phyloP scores from a whole-genome alignment of 352 stramenopile species.

The Globisporangium acanthophoron region DNA sequence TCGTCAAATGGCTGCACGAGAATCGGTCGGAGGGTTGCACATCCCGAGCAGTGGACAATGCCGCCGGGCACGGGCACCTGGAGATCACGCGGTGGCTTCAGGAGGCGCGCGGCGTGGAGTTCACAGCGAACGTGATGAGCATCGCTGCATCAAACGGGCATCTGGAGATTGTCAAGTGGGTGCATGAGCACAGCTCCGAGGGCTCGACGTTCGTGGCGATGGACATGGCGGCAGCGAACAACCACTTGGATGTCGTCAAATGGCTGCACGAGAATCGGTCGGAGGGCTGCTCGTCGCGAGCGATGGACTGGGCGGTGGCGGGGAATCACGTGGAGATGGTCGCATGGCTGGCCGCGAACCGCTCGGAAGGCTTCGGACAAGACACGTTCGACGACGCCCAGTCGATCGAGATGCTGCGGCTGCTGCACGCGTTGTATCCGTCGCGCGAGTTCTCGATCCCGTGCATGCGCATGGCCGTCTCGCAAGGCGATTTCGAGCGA shows the following conservation, averaged over 20 bases:
- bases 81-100: conserved; percentile 4
- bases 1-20: conserved; percentile 7
- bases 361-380: conserved; percentile 5
- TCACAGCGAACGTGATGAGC: conserved; percentile 3
- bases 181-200: conserved; percentile 3
- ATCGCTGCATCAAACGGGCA: conserved; percentile 2
- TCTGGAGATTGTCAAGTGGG: conserved; percentile 3
- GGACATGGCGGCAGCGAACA: conserved; percentile 4
- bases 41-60: conserved; percentile 2
- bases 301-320: conserved; percentile 16
- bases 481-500: conserved; percentile 2
- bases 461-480: neutral
- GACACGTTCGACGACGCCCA: conserved; percentile 12
- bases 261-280: conserved; percentile 11
- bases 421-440: conserved; percentile 3
- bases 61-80: conserved; percentile 2
- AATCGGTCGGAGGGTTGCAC: conserved; percentile 6
- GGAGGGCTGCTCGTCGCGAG: conserved; percentile 12
- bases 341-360: conserved; percentile 4
- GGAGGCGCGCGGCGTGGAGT: conserved; percentile 3
- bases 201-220: conserved; percentile 4
- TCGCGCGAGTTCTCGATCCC: neutral
- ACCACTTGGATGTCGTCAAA: conserved; percentile 2
- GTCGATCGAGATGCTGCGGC: conserved; percentile 4
- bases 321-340: conserved; percentile 6